phyloP scores from a whole-genome alignment of 306 rosid species.

The Hippophae tibetana region DNA sequence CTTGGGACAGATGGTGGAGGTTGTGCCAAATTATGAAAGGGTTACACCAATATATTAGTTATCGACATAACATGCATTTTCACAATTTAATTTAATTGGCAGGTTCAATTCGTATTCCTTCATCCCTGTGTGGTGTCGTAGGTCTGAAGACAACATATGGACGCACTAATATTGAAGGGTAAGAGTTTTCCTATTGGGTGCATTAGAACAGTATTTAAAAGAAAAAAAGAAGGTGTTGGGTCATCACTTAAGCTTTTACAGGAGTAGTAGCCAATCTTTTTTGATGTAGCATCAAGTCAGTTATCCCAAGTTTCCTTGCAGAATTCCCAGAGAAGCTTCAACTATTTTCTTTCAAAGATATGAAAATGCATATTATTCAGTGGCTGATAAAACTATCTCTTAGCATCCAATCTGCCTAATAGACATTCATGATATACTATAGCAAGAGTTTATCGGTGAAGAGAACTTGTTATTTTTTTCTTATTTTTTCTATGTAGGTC shows the following conservation, averaged over 20 bases:
- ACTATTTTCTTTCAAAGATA: no score
- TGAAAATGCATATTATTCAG: no score
- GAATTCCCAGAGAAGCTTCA: no score
- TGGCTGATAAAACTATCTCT: no score
- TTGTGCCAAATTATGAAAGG: conserved; percentile 31
- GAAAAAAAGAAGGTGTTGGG: no score
- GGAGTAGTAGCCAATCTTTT: no score
- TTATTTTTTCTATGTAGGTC: conserved; percentile 42
- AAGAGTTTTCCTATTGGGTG: conserved; percentile 28
- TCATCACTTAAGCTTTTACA: no score
- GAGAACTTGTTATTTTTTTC: background rate
- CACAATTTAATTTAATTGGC: conserved; percentile 29
- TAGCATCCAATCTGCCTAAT: background rate
- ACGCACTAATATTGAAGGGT: conserved; percentile 70
- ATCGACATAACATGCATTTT: conserved; percentile 8
- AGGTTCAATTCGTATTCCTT: conserved; percentile 96
- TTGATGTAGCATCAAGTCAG: no score
- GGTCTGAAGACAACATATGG: conserved; percentile 85
- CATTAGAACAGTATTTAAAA: no score
- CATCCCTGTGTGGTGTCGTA: conserved; percentile 94
- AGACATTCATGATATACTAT: background rate
- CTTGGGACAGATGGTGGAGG: conserved; percentile 99
- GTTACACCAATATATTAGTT: conserved; percentile 5
- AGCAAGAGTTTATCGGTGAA: background rate
- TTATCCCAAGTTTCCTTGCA: no score